phyloP scores from a whole-genome alignment of 306 rosid genomes.

The Trifolium fragiferum region DNA sequence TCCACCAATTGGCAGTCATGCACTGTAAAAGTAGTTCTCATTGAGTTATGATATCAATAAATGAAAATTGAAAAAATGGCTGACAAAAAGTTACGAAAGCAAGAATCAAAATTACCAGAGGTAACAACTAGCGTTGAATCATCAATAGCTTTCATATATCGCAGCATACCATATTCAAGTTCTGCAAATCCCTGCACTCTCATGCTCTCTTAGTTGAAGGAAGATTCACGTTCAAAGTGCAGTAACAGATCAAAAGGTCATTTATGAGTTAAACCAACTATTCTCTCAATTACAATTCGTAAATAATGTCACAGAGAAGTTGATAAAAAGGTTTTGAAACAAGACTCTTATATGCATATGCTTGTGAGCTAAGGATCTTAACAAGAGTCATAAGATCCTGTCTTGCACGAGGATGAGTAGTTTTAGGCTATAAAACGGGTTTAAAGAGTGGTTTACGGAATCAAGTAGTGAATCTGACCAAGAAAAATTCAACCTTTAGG shows the following conservation, averaged over 20 bases:
- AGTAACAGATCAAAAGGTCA: conserved; percentile 1
- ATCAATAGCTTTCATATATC: conserved; percentile 85
- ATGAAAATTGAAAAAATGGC: background rate
- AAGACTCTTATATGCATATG: background rate
- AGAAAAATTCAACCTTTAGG: too few relatives aligned
- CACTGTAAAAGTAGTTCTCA: conserved; percentile 54
- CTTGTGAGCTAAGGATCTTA: too few relatives aligned
- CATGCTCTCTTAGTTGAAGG: conserved; percentile 31
- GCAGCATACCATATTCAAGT: conserved; percentile 90
- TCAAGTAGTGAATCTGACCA: too few relatives aligned
- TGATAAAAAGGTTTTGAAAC: background rate
- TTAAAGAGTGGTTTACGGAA: too few relatives aligned
- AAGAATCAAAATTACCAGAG: conserved; percentile 58
- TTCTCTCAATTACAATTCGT: conserved; percentile 11
- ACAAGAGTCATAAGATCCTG: too few relatives aligned
- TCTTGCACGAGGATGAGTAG: too few relatives aligned
- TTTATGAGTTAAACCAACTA: conserved; percentile 24
- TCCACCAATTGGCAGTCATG: conserved; percentile 89
- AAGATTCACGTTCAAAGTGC: conserved; percentile 33
- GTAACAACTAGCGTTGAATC: conserved; percentile 83
- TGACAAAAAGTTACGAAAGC: conserved; percentile 15
- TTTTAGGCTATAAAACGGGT: too few relatives aligned
- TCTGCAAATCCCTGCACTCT: conserved; percentile 86
- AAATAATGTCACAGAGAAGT: conserved; percentile 14
- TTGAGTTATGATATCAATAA: conserved; percentile 1